Conservation (phyloP, 1,284 basidiomycete genomes). For the Grifola frondosa region DNA sequence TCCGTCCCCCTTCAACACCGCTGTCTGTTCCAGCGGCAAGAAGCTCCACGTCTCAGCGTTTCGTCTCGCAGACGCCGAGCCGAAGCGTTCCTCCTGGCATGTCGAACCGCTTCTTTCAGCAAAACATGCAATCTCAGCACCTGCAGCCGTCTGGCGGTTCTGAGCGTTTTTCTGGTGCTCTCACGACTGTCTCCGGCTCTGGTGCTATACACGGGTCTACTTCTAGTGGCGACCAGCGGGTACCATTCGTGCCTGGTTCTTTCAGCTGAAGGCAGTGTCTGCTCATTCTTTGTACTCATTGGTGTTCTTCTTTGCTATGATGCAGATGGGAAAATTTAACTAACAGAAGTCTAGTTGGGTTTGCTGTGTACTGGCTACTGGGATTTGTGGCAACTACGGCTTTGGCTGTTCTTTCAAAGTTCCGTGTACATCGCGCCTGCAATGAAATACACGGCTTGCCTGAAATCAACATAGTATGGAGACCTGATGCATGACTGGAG, state of each 20-base stretch:
- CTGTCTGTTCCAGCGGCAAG: conserved; percentile 9
- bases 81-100: conserved; percentile 9
- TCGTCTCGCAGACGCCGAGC: conserved; percentile 15
- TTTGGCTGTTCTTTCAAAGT: too few species aligned
- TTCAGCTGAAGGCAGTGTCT: background rate
- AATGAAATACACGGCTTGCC: too few species aligned
- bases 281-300: background rate
- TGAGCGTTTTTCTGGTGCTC: conserved; percentile 1
- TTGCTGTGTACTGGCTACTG: too few species aligned
- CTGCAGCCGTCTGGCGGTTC: conserved; percentile 10
- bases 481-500: too few species aligned
- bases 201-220: conserved; percentile 2
- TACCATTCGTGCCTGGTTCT: conserved; percentile 17
- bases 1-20: conserved; percentile 13
- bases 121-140: conserved; percentile 8
- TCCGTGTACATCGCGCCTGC: too few species aligned
- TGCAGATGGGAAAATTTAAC: too few species aligned
- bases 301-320: too few species aligned
- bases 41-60: conserved; percentile 11
- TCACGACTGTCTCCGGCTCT: conserved; percentile 7
- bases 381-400: too few species aligned
- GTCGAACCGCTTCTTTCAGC: conserved; percentile 19
- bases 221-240: conserved; percentile 16
- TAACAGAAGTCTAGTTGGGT: too few species aligned
- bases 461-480: too few species aligned